These are phyloP conservation scores for Hirsutella minnesotensis DNA, from an alignment of 2,329 filamentous ascomycete species.

Conservation along the genomic window DNA sequence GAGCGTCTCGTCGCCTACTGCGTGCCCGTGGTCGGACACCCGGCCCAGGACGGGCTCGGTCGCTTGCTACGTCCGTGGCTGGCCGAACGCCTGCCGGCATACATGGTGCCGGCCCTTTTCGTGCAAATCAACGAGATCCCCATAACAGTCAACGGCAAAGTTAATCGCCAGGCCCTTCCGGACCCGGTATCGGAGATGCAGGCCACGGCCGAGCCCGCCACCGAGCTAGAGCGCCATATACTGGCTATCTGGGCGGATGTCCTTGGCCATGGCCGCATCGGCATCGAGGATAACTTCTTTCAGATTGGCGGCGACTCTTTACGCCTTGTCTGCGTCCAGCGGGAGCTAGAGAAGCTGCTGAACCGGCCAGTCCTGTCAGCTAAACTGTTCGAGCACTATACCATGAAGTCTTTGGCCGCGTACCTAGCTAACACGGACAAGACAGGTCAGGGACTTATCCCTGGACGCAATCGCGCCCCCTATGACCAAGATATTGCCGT, in stretches of 20 bases:
- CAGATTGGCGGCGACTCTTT: slow-evolving; percentile 10
- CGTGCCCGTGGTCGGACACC: slow-evolving; percentile 1
- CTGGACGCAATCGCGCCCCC: too few relatives aligned
- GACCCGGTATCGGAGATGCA: too few relatives aligned
- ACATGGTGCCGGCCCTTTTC: slow-evolving; percentile 8
- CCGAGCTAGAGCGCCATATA: slow-evolving; percentile 5
- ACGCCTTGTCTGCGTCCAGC: slow-evolving; percentile 7
- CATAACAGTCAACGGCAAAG: slow-evolving; percentile 7
- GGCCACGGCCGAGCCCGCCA: not conserved
- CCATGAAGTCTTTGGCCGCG: slow-evolving; percentile 5
- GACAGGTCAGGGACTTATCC: not conserved
- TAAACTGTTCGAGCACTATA: slow-evolving; percentile 8
- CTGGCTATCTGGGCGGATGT: slow-evolving; percentile 7
- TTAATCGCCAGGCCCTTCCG: slow-evolving; percentile 9
- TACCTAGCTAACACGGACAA: not conserved
- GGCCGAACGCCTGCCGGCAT: slow-evolving; percentile 4
- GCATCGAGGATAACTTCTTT: slow-evolving; percentile 10
- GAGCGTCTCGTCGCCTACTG: slow-evolving; percentile 7
- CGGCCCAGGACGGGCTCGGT: not conserved
- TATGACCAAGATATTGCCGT: slow-evolving; percentile 19
- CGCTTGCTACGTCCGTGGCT: slow-evolving; percentile 3
- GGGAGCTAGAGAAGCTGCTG: slow-evolving; percentile 5
- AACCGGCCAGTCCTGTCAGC: slow-evolving; percentile 2
- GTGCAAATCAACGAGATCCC: slow-evolving; percentile 7
- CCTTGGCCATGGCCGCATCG: slow-evolving; percentile 8